phyloP scores from a whole-genome alignment of 2,329 filamentous ascomycete genomes.

The Penicillium sp. region DNA sequence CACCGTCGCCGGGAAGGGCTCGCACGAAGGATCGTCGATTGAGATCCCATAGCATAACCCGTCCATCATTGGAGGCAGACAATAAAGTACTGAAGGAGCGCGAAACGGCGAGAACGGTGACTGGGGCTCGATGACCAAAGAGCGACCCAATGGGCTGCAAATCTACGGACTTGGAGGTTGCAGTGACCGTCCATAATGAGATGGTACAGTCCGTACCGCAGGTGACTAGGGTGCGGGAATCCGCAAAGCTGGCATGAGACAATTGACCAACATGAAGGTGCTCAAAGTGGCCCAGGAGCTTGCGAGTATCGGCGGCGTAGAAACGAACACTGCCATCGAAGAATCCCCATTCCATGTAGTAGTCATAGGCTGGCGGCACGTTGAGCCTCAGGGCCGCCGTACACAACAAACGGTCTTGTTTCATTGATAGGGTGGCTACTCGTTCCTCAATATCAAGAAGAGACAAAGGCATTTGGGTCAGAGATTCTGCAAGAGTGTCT shows the following conservation, averaged over 20 bases:
- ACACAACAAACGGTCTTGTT: constrained; percentile 78
- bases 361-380: constrained; percentile 80
- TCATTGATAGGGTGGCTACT: constrained; percentile 73
- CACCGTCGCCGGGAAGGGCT: constrained; percentile 60
- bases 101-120: constrained; percentile 78
- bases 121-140: constrained; percentile 84
- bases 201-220: constrained; percentile 90
- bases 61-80: constrained; percentile 76
- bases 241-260: constrained; percentile 77
- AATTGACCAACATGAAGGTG: constrained; percentile 91
- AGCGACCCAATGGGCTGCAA: constrained; percentile 74
- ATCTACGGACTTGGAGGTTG: constrained; percentile 68
- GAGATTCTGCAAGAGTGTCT: constrained; percentile 71
- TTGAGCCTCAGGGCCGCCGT: constrained; percentile 82
- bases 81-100: constrained; percentile 85
- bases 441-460: constrained; percentile 74
- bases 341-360: constrained; percentile 94
- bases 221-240: constrained; percentile 86
- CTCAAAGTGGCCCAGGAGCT: constrained; percentile 83
- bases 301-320: constrained; percentile 78
- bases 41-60: constrained; percentile 88
- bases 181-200: constrained; percentile 73
- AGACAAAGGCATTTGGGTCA: constrained; percentile 76
- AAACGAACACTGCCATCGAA: constrained; percentile 91
- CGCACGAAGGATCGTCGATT: constrained; percentile 86